Base-by-base conservation (phyloP, 2,329 filamentous ascomycete species). In the Beauveria brongniartii region DNA sequence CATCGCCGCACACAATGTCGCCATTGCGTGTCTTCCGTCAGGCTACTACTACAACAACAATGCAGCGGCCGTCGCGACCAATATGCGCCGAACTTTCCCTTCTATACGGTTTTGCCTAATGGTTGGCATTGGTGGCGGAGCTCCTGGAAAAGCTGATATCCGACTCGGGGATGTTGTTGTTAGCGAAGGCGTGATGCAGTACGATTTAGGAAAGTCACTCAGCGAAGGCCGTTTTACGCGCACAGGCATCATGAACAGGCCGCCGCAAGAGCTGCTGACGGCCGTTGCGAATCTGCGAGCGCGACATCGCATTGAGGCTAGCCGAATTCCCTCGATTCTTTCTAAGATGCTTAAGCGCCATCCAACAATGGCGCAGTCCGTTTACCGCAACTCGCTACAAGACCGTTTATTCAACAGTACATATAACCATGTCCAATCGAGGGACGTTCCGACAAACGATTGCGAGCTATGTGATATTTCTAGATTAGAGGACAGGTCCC, bases 101-200 rank as follows among this genome's bases (percentile, higher is more conserved):
- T 46, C 14, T 1, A 57, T 64, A 3, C 59, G 37, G 0, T 22
- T 63, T 2, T 40, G 56, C 3, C 24, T 68, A 6, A 66, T 71
- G 55, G 69, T 71, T 8, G 69, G 70, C 2, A 69, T 71, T 1
- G 69, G 69, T 9, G 69, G 69, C 9, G 69, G 67, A 1, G 64
- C 64, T 0, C 70, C 69, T 1, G 59, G 56, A 2, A 56, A 44
- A 34, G 44, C 43, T 3, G 62, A 67, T 9, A 37, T 68, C 0
- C 55, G 63, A 1, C 54, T 69, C 2, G 67, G 67, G 0, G 67
- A 69, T 14, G 51, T 68, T 3, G 65, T 67, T 0, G 64, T 69
- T 1, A 61, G 66, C 3, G 58, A 54, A 8, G 61, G 64, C 14
- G 62, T 67, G 1, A 44, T 69, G 44, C 63, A 67, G 16, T 66